Base-by-base conservation (phyloP, 495 filamentous ascomycete genomes). In the Terfezia claveryi region DNA sequence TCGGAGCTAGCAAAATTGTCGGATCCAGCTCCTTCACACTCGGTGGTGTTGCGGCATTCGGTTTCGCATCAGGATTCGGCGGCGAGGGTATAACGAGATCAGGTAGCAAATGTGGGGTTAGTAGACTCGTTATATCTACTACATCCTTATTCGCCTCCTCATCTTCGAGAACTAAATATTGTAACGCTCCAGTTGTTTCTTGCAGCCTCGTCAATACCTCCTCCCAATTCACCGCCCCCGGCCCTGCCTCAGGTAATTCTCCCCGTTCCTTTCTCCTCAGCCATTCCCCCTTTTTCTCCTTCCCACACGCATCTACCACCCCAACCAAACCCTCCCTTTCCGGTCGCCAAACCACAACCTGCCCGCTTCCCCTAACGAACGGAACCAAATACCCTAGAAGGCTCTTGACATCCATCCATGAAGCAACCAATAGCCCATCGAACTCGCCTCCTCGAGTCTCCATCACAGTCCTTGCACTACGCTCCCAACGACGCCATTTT, bases 271-370 rank as follows among this genome's bases (percentile, higher is more conserved):
- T 56, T 51, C 38, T 57, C 23, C 51, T 56, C 1, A 59, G 56
- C 55, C 58, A 61, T 51, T 58, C 58, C 7, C 49, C 57, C 41
- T 83, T 76, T 10, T 87, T 74, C 6, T 76, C 76, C 11, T 81
- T 80, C 49, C 79, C 84, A 66, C 92, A 95, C 49, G 77, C 75
- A 61, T 98, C 91, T 38, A 80, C 75, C 10, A 95, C 61, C 55
- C 77, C 72, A 0, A 78, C 73, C 20, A 95, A 71, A 1, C 86
- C 77, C 63, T 96, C 89, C 27, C 89, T 71, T 4, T 75, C 76
- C 0, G 85, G 80, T 1, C 76, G 80, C 68, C 89, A 96, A 32
- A 94, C 76, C n/a, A 85, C 80, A 1, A 95, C 78, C 9, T 81
- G 77, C 0, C 85, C 87, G 23, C 82, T 87, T 41, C 92, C 91